These are phyloP conservation scores for Leucosporidium scottii DNA, from an alignment of 768 basidiomycete genomes.

Conservation along the genomic window DNA sequence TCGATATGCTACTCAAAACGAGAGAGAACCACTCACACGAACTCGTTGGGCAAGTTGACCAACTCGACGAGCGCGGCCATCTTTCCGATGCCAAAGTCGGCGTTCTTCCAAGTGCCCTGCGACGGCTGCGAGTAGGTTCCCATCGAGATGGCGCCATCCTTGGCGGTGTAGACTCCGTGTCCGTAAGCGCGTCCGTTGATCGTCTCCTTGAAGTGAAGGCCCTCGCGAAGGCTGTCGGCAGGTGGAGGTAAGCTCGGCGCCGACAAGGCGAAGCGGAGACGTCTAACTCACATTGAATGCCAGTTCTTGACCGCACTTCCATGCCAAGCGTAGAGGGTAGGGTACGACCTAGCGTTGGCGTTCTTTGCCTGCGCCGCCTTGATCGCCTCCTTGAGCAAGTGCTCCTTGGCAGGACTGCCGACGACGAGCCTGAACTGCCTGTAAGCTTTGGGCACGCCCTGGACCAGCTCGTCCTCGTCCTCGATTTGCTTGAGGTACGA, in stretches of 20 bases:
- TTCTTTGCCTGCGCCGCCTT: constrained; percentile 44
- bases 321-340: constrained; percentile 57
- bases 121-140: constrained; percentile 34
- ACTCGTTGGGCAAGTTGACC: constrained; percentile 55
- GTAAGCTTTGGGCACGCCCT: constrained; percentile 53
- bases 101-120: constrained; percentile 49
- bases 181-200: constrained; percentile 59
- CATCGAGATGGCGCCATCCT: constrained; percentile 13
- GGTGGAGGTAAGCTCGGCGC: background rate
- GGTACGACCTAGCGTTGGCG: constrained; percentile 47
- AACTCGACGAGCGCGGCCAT: constrained; percentile 61
- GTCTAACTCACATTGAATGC: constrained; percentile 52
- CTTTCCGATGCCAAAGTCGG: constrained; percentile 47
- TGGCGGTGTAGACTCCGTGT: constrained; percentile 56
- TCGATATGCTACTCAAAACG: background rate
- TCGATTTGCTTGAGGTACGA: constrained; percentile 61
- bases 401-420: constrained; percentile 65
- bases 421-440: constrained; percentile 64
- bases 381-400: constrained; percentile 53
- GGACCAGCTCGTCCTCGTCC: constrained; percentile 52
- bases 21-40: constrained; percentile 44
- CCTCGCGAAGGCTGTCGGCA: constrained; percentile 52
- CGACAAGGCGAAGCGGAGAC: background rate
- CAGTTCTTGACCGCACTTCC: constrained; percentile 57
- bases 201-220: constrained; percentile 57